Evolutionary conservation across 176 grass and related monocot species (phyloP).

Genomic region (Panicum miliaceum): DNA sequence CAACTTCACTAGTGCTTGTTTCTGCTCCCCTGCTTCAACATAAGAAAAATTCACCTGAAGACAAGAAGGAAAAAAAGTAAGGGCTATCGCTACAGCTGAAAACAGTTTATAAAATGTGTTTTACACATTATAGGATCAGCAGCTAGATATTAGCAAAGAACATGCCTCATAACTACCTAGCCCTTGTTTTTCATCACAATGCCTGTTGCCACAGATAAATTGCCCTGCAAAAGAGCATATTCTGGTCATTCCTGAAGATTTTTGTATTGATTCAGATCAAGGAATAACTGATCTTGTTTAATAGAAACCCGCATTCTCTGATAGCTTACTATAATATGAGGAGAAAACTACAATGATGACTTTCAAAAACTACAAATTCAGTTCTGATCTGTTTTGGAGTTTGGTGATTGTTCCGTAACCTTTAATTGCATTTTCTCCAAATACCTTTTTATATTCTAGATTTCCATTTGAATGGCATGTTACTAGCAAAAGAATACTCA

Average conservation of each 20-base stretch:
- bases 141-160: slow-evolving; percentile 21
- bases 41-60: slow-evolving; percentile 93
- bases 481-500: background rate
- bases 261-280: background rate
- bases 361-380: slow-evolving; percentile 1
- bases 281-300: background rate
- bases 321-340: background rate
- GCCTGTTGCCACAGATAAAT: slow-evolving; percentile 90
- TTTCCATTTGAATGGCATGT: background rate
- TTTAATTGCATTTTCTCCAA: background rate
- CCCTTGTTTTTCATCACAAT: slow-evolving; percentile 66
- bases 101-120: slow-evolving; percentile 12
- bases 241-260: slow-evolving; percentile 1
- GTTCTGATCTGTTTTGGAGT: background rate
- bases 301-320: background rate
- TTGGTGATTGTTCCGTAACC: background rate
- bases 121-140: background rate
- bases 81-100: background rate
- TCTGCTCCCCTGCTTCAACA: slow-evolving; percentile 81
- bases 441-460: slow-evolving; percentile 11
- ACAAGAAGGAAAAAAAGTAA: background rate
- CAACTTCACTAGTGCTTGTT: slow-evolving; percentile 93
- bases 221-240: slow-evolving; percentile 55
- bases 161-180: slow-evolving; percentile 93
- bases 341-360: background rate